A percentile compares a stretch with the other conserved stretches of the same genome.
These are phyloP conservation scores for Golubevia sp. DNA, from an alignment of 1,284 basidiomycete species.

Conservation along the genomic window DNA sequence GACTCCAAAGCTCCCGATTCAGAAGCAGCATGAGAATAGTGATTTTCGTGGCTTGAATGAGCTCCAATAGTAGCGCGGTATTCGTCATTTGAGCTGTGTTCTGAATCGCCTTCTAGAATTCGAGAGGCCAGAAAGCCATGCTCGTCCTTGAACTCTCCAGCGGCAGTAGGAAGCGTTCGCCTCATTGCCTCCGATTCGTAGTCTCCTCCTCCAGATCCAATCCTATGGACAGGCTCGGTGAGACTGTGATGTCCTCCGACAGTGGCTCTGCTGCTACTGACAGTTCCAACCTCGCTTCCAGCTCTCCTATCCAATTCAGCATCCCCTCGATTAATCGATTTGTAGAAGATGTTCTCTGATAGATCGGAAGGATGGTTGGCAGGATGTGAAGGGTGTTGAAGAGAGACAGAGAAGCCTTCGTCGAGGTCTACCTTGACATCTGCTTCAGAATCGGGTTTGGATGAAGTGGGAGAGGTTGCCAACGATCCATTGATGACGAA, in stretches of 20 bases:
- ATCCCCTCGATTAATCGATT: conserved; percentile 41
- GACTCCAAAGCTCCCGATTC: not conserved
- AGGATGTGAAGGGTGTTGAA: not conserved
- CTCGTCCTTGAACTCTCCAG: not conserved
- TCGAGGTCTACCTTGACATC: not conserved
- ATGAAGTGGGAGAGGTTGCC: conserved; percentile 22
- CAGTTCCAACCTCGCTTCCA: conserved; percentile 9
- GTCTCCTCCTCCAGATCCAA: not conserved
- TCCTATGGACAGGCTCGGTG: not conserved
- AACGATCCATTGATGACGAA: conserved; percentile 56
- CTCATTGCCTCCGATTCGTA: not conserved
- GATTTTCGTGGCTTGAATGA: not conserved
- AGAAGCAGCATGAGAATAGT: not conserved
- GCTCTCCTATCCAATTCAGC: conserved; percentile 33
- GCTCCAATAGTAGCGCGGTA: not conserved
- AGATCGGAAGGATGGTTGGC: conserved; percentile 37
- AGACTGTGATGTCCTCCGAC: not conserved
- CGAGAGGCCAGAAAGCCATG: not conserved
- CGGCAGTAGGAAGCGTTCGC: not conserved
- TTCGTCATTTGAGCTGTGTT: not conserved
- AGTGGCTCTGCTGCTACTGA: not conserved
- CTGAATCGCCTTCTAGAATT: not conserved
- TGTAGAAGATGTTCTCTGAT: conserved; percentile 57
- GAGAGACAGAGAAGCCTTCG: not conserved
- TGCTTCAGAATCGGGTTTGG: conserved; percentile 2